Evolutionary conservation across 2,329 filamentous ascomycete species (phyloP).

Genomic region (Trichoderma lentiforme): DNA sequence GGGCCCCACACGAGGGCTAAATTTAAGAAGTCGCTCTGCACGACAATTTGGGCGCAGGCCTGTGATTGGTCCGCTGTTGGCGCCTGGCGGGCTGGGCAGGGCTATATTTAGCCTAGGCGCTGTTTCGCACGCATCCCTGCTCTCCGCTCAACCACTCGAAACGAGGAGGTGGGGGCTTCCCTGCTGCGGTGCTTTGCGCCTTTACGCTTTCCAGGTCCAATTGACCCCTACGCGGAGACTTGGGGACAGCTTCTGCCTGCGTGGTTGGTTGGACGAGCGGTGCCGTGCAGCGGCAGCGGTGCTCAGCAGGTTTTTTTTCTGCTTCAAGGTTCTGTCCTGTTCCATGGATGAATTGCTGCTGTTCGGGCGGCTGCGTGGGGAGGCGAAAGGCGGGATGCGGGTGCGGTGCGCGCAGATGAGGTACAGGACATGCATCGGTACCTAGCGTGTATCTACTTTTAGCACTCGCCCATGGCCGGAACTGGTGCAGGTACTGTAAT

Average conservation of each 20-base stretch:
- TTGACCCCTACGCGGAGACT: slow-evolving; percentile 1
- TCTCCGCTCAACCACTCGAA: slow-evolving; percentile 20
- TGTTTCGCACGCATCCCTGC: slow-evolving; percentile 19
- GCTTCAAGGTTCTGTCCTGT: background rate
- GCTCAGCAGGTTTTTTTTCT: background rate
- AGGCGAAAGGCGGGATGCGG: background rate
- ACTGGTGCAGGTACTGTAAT: background rate
- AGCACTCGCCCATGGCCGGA: background rate
- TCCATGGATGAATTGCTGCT: background rate
- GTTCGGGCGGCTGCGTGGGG: slow-evolving; percentile 8
- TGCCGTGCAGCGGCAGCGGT: background rate
- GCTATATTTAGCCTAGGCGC: slow-evolving; percentile 34
- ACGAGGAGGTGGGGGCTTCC: slow-evolving; percentile 16
- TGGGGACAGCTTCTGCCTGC: background rate
- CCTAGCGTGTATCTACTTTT: slow-evolving; percentile 1
- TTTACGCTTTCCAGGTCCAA: background rate
- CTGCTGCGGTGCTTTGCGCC: background rate
- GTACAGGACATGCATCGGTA: background rate
- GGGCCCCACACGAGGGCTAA: slow-evolving; percentile 17
- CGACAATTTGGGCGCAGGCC: slow-evolving; percentile 25
- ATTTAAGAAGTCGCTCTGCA: slow-evolving; percentile 18
- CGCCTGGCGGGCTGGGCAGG: slow-evolving; percentile 29
- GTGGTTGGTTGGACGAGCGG: slow-evolving; percentile 11
- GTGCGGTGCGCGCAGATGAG: background rate
- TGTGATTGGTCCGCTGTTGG: slow-evolving; percentile 33